phyloP scores from a whole-genome alignment of 768 basidiomycete species.

The Cystobasidiopsis lactophilus region DNA sequence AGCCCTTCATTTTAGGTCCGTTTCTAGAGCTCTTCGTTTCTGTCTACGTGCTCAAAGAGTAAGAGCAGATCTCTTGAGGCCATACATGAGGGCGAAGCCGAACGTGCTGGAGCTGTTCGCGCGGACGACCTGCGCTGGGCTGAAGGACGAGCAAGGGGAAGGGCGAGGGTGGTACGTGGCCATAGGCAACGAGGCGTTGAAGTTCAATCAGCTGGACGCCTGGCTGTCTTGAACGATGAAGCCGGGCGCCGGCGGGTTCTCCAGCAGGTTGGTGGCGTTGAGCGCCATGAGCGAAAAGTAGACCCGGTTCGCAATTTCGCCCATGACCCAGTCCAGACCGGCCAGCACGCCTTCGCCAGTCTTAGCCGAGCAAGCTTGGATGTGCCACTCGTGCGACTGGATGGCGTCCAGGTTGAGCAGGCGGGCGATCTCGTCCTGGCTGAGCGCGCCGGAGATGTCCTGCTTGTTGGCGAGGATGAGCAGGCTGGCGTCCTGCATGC shows the following conservation, averaged over 20 bases:
- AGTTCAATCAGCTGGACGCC: background rate
- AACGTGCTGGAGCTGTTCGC: background rate
- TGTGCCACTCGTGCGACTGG: constrained; percentile 71
- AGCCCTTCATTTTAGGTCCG: background rate
- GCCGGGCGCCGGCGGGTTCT: no score
- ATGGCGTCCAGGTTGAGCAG: constrained; percentile 59
- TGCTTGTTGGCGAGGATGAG: constrained; percentile 96
- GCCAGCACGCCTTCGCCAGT: constrained; percentile 63
- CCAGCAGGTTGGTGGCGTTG: no score
- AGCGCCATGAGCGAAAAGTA: constrained; percentile 31
- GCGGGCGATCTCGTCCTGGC: constrained; percentile 34
- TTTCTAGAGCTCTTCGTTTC: background rate
- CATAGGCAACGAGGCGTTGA: background rate
- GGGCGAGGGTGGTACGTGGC: background rate
- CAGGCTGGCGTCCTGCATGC: constrained; percentile 65
- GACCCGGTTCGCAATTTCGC: constrained; percentile 62
- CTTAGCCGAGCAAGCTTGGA: constrained; percentile 76
- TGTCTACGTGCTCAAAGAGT: background rate
- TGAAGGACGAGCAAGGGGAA: background rate
- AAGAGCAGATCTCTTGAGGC: background rate
- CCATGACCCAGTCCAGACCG: constrained; percentile 80
- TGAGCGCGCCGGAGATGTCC: constrained; percentile 73
- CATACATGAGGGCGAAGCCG: background rate
- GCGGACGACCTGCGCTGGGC: background rate
- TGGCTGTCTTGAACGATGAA: constrained; percentile 19